These are phyloP conservation scores for Emiliania huxleyi DNA, from an alignment of 78 protist species.

Conservation along the genomic window DNA sequence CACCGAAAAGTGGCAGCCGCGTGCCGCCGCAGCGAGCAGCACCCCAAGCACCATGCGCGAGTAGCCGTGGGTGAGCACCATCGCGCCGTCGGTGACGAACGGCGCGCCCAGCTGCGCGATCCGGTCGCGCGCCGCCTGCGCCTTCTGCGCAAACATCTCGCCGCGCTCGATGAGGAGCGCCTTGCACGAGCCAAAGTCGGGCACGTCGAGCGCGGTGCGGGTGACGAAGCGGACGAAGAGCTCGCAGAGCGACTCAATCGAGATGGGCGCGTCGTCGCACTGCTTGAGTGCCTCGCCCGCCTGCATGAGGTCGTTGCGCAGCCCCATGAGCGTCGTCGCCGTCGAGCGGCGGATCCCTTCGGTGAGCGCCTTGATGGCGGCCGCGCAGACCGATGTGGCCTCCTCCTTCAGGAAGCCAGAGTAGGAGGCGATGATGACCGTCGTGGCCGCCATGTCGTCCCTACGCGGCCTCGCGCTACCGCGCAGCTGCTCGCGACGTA, in stretches of 20 bases:
- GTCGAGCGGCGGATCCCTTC: neutral
- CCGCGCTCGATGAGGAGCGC: slow-evolving; percentile 68
- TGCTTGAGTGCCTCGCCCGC: slow-evolving; percentile 49
- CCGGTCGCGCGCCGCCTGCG: slow-evolving; percentile 46
- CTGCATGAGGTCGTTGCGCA: slow-evolving; percentile 58
- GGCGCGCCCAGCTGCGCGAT: slow-evolving; percentile 68
- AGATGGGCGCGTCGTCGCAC: slow-evolving; percentile 46
- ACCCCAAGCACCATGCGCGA: slow-evolving; percentile 76
- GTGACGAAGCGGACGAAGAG: slow-evolving; percentile 70
- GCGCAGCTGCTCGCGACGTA: too few species aligned
- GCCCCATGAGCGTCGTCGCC: slow-evolving; percentile 71
- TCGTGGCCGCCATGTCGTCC: too few species aligned
- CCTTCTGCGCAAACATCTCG: slow-evolving; percentile 31
- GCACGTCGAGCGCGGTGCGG: slow-evolving; percentile 64
- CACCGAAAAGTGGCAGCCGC: slow-evolving; percentile 66
- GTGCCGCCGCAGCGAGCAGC: slow-evolving; percentile 51
- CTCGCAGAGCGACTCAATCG: slow-evolving; percentile 73
- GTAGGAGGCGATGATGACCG: too few species aligned
- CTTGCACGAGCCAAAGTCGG: slow-evolving; percentile 66
- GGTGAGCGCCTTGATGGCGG: slow-evolving; percentile 24
- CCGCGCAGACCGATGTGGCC: neutral
- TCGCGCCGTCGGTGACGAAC: slow-evolving; percentile 77
- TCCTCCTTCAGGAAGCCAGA: neutral
- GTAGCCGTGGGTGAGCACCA: slow-evolving; percentile 72
- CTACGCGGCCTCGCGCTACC: too few species aligned